A percentile compares a stretch with the other conserved stretches of the same genome.
Conservation (phyloP, 352 stramenopile genomes). For the Detonula confervacea region DNA sequence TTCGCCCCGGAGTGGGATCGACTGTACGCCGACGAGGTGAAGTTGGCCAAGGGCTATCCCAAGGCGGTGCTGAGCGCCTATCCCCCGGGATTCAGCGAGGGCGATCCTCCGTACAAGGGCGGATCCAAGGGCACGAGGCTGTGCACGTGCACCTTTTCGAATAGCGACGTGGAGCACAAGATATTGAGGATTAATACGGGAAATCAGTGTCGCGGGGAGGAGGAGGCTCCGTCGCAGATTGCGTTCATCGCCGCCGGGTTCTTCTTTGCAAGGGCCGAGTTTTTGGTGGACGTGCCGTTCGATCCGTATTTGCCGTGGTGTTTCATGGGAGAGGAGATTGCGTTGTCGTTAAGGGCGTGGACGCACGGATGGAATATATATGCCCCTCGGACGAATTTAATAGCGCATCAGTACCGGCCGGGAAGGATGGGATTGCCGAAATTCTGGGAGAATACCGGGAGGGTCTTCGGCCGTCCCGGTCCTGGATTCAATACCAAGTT, state of each 20-base stretch:
- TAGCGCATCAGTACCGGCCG: constrained; percentile 85
- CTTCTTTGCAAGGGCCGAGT: constrained; percentile 79
- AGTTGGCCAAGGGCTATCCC: constrained; percentile 56
- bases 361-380: constrained; percentile 81
- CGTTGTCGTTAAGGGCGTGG: constrained; percentile 76
- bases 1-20: constrained; percentile 75
- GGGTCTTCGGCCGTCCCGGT: constrained; percentile 62
- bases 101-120: constrained; percentile 53
- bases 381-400: constrained; percentile 76
- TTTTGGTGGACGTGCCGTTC: constrained; percentile 84
- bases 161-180: constrained; percentile 60
- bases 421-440: constrained; percentile 84
- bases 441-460: constrained; percentile 86
- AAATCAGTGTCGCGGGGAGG: constrained; percentile 38
- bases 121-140: constrained; percentile 47
- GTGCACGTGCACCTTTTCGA: constrained; percentile 53
- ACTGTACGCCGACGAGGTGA: constrained; percentile 67
- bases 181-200: constrained; percentile 81
- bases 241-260: constrained; percentile 86
- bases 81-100: constrained; percentile 65
- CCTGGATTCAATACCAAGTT: constrained; percentile 76
- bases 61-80: constrained; percentile 70
- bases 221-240: constrained; percentile 53
- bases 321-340: constrained; percentile 89
- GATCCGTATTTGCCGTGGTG: constrained; percentile 86